Percentiles rank a stretch among this genome's conserved stretches.
Evolutionary conservation across 176 grass and related monocot species (phyloP).

Genomic region (Poa annua): DNA sequence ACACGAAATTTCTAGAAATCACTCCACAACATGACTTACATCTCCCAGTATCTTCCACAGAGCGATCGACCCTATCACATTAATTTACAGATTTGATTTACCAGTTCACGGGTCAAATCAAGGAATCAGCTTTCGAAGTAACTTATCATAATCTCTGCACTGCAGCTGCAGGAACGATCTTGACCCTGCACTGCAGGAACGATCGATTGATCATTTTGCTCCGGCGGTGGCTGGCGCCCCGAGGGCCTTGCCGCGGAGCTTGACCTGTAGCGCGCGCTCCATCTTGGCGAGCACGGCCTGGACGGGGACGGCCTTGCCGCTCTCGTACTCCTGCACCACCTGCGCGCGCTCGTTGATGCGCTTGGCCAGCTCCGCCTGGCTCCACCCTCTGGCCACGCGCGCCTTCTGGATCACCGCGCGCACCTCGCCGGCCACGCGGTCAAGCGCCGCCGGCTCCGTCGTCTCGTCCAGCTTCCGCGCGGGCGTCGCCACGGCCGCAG

Average conservation of each 20-base stretch:
- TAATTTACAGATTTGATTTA: neutral
- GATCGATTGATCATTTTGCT: slow-evolving; percentile 27
- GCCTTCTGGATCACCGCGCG: slow-evolving; percentile 72
- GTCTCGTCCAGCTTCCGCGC: slow-evolving; percentile 76
- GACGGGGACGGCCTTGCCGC: slow-evolving; percentile 68
- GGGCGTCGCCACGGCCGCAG: slow-evolving; percentile 15
- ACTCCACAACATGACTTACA: neutral
- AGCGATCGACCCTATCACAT: neutral
- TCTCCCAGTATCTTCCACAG: neutral
- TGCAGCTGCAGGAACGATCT: no score
- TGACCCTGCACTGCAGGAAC: no score
- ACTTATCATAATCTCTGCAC: no score
- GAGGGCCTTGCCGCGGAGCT: slow-evolving; percentile 72
- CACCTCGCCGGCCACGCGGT: slow-evolving; percentile 62
- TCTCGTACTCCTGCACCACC: slow-evolving; percentile 94
- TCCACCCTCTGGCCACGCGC: slow-evolving; percentile 76
- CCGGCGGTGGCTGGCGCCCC: slow-evolving; percentile 28
- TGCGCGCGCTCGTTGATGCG: slow-evolving; percentile 74
- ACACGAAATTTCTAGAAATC: neutral
- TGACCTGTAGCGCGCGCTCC: slow-evolving; percentile 83
- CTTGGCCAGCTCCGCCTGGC: slow-evolving; percentile 90
- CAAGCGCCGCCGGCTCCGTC: slow-evolving; percentile 75
- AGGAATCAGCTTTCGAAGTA: neutral
- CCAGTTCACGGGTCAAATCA: neutral
- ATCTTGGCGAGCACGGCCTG: slow-evolving; percentile 87